Conservation (phyloP, 139 green algal species). For the Chlamydomonas incerta region DNA sequence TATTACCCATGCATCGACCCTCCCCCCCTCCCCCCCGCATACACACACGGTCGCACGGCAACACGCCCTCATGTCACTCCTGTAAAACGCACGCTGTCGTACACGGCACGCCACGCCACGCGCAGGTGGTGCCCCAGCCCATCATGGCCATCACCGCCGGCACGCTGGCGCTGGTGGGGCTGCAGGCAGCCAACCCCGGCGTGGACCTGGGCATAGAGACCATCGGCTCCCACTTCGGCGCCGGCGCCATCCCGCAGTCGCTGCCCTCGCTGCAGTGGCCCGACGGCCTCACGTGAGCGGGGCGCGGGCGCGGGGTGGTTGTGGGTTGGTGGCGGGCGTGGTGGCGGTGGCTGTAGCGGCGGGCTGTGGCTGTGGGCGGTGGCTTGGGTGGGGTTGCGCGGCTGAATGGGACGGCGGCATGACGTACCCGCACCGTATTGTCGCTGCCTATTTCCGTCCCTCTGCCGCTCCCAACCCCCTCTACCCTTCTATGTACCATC, state of each 20-base stretch:
- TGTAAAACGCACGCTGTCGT: no score
- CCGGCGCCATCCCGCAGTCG: constrained; percentile 36
- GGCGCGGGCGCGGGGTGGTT: neutral
- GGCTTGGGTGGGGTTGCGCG: no score
- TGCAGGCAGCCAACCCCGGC: constrained; percentile 8
- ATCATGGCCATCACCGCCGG: constrained; percentile 42
- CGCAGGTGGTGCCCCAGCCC: constrained; percentile 22
- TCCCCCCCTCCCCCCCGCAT: no score
- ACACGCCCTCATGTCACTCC: no score
- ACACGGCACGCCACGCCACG: neutral
- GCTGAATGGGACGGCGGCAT: no score
- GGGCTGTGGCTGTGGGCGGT: no score
- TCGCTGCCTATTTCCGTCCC: no score
- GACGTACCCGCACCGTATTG: no score
- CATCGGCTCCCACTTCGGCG: constrained; percentile 48
- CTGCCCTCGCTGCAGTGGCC: constrained; percentile 36
- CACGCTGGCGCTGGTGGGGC: constrained; percentile 19
- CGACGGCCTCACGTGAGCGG: constrained; percentile 19
- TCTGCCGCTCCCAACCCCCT: neutral
- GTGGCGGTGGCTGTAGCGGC: neutral
- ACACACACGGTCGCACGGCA: no score
- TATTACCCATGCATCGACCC: neutral
- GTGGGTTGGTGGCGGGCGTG: neutral
- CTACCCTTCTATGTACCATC: no score
- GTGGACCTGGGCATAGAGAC: constrained; percentile 45